Evolutionary conservation across 2,329 filamentous ascomycete genomes (phyloP), one percentile per base, ranked within the genome.

Genomic region (Camillea tinctor): DNA sequence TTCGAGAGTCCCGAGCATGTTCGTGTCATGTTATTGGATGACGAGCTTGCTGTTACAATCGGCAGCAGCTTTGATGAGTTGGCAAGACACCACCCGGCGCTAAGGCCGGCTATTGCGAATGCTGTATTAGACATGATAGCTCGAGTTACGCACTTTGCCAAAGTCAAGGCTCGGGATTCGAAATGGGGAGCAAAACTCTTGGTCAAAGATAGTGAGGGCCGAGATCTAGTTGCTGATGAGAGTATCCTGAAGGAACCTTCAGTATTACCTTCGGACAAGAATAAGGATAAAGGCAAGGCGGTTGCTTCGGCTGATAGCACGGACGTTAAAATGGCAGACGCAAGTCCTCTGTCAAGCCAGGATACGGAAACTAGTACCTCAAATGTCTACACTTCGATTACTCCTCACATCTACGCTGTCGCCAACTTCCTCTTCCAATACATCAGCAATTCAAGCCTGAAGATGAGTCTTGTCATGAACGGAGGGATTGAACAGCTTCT

Each of bases 1-100:
- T 99, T 99, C 66, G 92, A 97, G 75, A 98, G 92, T 66, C 88
- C 93, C 2, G 84, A 87, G 17, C 96, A 99, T 75, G 87, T 99
- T 60, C 91, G 90, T 68, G 90, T 89, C 64, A 88, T 99, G 82
- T 87, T 91, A 63, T 80, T 81, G 44, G 94, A 97, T 65, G 80
- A 84, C 4, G 79, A 81, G 40, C 81, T 96, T 60, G 84, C 93
- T 9, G 84, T 84, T 26, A 85, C 87, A 48, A 84, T 99, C 54
- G 95, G 95, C 11, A 85, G 85, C 23, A 90, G 88, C 49, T 97
- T 99, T 70, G 95, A 99, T 73, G 95, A 99, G 75, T 83, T 99
- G 60, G 90, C 94, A 56, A 88, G 95, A 49, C 95, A 99, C 72
- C 95, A 99, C 69, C 95, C 96, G 0, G 83, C 86, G 21, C 79